Evolutionary conservation across 768 basidiomycete genomes (phyloP).

Genomic region (Pholiota conissans): DNA sequence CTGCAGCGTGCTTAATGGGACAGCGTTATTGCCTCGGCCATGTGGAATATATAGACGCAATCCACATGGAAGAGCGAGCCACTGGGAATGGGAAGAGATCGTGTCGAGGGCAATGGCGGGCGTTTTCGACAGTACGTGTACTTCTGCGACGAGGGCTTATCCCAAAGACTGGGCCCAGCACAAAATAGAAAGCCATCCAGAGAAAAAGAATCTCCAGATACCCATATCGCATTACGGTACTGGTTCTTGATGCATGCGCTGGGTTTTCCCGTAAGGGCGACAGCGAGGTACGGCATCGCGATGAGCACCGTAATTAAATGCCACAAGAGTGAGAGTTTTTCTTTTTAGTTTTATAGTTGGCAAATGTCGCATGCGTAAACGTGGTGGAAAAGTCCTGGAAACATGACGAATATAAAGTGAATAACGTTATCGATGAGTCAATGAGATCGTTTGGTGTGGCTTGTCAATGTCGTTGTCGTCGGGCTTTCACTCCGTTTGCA

Average conservation of each 20-base stretch:
- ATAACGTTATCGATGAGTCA: slow-evolving; percentile 7
- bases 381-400: background rate
- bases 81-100: slow-evolving; percentile 3
- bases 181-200: background rate
- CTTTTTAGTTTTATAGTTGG: slow-evolving; percentile 4
- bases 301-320: background rate
- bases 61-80: slow-evolving; percentile 6
- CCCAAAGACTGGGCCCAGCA: slow-evolving; percentile 2
- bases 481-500: slow-evolving; percentile 15
- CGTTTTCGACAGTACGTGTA: background rate
- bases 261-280: slow-evolving; percentile 4
- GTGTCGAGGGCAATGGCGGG: background rate
- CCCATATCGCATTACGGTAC: background rate
- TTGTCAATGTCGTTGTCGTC: background rate
- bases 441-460: background rate
- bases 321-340: background rate
- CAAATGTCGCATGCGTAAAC: background rate
- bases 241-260: background rate
- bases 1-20: background rate
- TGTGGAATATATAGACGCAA: background rate
- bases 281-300: background rate
- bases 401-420: slow-evolving; percentile 5
- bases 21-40: slow-evolving; percentile 5
- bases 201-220: slow-evolving; percentile 2
- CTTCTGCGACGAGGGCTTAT: background rate